These are phyloP conservation scores for Diversispora epigaea DNA, from an alignment of 192 early-diverging fungal species.

Conservation along the genomic window DNA sequence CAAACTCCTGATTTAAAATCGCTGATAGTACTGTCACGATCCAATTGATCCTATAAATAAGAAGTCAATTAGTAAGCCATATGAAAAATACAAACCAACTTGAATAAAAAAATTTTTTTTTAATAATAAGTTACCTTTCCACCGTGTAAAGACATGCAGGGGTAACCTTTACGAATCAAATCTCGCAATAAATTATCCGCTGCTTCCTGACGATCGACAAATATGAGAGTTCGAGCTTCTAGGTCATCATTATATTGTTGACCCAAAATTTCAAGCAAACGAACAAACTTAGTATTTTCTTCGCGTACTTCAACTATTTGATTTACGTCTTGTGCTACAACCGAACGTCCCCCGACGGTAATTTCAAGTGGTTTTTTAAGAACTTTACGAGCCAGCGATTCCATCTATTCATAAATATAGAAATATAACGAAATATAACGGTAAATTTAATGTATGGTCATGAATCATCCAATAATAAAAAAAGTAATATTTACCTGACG, in stretches of 20 bases:
- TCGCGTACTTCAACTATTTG: conserved; percentile 89
- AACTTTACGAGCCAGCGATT: conserved; percentile 91
- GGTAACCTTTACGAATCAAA: conserved; percentile 80
- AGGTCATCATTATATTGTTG: conserved; percentile 69
- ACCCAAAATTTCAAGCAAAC: conserved; percentile 86
- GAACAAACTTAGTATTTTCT: conserved; percentile 81
- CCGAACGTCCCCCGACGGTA: conserved; percentile 89
- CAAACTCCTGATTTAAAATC: conserved; percentile 92
- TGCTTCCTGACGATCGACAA: conserved; percentile 94
- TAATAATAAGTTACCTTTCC: conserved; percentile 67
- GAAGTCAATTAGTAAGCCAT: neutral
- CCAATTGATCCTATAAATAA: conserved; percentile 68
- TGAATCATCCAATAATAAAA: neutral
- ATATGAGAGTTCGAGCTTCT: conserved; percentile 78
- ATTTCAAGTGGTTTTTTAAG: conserved; percentile 89
- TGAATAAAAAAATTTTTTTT: neutral
- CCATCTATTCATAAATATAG: conserved; percentile 61
- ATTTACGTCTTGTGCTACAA: conserved; percentile 83
- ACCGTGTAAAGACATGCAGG: conserved; percentile 90
- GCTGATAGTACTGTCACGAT: conserved; percentile 87
- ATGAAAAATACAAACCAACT: neutral
- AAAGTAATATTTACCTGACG: conserved; percentile 55
- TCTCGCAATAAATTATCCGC: conserved; percentile 88
- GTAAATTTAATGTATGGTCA: neutral
- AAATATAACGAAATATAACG: neutral